A percentile compares a stretch with the other conserved stretches of the same genome.
phyloP scores from a whole-genome alignment of 176 grass and related monocot species.

The Musa itinerans region DNA sequence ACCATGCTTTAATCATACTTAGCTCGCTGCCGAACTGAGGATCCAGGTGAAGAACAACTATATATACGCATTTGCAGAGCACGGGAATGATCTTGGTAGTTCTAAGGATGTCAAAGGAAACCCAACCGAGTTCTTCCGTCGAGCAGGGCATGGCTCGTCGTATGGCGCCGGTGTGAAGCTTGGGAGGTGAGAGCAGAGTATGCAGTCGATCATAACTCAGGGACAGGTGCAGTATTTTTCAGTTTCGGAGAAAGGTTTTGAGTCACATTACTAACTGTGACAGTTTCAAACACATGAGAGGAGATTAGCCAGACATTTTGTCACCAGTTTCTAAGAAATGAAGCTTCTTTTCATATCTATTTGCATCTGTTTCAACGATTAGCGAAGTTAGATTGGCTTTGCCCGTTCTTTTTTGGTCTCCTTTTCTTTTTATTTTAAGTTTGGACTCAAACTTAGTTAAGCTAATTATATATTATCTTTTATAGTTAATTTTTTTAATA shows the following conservation, averaged over 20 bases:
- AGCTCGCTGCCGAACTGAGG: conserved; percentile 74
- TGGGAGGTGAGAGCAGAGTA: conserved; percentile 89
- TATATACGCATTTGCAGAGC: conserved; percentile 75
- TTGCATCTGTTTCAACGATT: too few species aligned
- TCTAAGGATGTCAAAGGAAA: conserved; percentile 97
- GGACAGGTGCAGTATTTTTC: conserved; percentile 76
- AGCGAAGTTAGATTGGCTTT: too few species aligned
- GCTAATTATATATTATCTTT: too few species aligned
- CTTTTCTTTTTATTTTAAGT: too few species aligned
- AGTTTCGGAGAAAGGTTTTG: conserved; percentile 92
- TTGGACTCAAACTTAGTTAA: too few species aligned
- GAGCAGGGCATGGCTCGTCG: conserved; percentile 78
- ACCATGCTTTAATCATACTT: background rate
- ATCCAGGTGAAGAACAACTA: conserved; percentile 74
- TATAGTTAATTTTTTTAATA: too few species aligned
- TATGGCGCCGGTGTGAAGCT: conserved; percentile 85
- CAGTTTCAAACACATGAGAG: too few species aligned
- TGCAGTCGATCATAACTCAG: conserved; percentile 84
- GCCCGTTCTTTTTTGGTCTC: too few species aligned
- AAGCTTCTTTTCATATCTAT: too few species aligned
- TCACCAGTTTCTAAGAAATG: too few species aligned
- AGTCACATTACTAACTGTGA: background rate
- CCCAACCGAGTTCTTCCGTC: conserved; percentile 83
- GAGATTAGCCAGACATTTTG: too few species aligned
- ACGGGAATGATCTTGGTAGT: conserved; percentile 86